Evolutionary conservation across 306 rosid species (phyloP).

Genomic region (Castanea sativa): DNA sequence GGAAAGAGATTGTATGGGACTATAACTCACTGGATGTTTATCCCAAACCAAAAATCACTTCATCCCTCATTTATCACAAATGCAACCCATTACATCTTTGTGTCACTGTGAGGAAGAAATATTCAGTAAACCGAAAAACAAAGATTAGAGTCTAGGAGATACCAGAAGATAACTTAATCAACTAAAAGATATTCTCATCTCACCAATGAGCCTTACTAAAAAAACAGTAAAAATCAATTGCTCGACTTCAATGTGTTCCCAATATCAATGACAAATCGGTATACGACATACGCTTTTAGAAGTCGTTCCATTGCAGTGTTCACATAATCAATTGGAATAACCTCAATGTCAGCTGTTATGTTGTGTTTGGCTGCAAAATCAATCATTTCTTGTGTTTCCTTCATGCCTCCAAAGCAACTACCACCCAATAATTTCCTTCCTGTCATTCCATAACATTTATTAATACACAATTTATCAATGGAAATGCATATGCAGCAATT

Average conservation of each 20-base stretch:
- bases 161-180: background rate
- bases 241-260: slow-evolving; percentile 12
- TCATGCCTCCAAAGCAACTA: slow-evolving; percentile 25
- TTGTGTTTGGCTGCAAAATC: background rate
- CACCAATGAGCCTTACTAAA: background rate
- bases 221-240: background rate
- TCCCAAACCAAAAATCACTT: background rate
- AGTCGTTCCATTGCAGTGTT: slow-evolving; percentile 14
- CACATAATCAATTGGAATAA: background rate
- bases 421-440: slow-evolving; percentile 25
- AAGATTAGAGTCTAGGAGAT: no score
- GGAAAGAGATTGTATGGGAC: background rate
- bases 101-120: no score
- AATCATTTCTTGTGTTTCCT: slow-evolving; percentile 33
- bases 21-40: background rate
- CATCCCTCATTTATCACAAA: no score
- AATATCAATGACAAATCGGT: slow-evolving; percentile 5
- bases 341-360: background rate
- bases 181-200: background rate
- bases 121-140: background rate
- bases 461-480: background rate
- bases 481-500: background rate
- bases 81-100: no score
- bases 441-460: background rate
- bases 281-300: background rate